Evolutionary conservation across 1,139 yeast genomes (phyloP), one percentile per base, ranked within the genome.

Genomic region (Pichia sp.): DNA sequence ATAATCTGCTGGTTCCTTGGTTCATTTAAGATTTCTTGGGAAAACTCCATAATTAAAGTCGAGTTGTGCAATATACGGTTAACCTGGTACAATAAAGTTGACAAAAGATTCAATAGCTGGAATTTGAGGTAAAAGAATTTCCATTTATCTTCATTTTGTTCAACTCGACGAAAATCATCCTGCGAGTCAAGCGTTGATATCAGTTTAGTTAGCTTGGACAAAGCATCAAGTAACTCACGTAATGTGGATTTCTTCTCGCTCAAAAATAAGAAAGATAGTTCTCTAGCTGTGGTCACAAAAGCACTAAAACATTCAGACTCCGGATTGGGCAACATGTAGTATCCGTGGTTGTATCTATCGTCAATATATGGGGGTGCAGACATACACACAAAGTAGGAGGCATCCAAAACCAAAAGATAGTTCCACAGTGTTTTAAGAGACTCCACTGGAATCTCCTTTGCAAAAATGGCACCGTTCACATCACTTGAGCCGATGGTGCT

Each of bases 361-460:
- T 59, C 55, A 23, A 57, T 57, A 11, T 50, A 8, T n/a, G 57
- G 56, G 8, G 46, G 51, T 10, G 26, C 5, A 5, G 29, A 29
- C 4, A 49, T 31, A n/a, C 41, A 11, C 11, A 51, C 30, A 13
- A 38, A 54, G 15, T 50, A 57, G 2, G 43, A 47, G 2, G 57
- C 47, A 46, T 59, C 62, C 2, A 50, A 8, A 5, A 40, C 15
- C 6, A 59, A 11, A 10, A 59, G 23, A 45, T 57, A 46, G 43
- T 59, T 59, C 62, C 62, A 59, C 31, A 59, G 46, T 23, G 23
- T 29, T 45, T 59, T 57, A 4, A 46, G n/a, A n/a, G 51, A 44
- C 5, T 49, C 53, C 1, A 30, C 2, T 13, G 58, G 42, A 15
- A 59, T 48, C 11, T 57, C 55, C 5, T 38, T 47, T 1, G 34